These are phyloP conservation scores for Alternaria consortialis DNA, from an alignment of 2,329 filamentous ascomycete genomes.

Conservation along the genomic window DNA sequence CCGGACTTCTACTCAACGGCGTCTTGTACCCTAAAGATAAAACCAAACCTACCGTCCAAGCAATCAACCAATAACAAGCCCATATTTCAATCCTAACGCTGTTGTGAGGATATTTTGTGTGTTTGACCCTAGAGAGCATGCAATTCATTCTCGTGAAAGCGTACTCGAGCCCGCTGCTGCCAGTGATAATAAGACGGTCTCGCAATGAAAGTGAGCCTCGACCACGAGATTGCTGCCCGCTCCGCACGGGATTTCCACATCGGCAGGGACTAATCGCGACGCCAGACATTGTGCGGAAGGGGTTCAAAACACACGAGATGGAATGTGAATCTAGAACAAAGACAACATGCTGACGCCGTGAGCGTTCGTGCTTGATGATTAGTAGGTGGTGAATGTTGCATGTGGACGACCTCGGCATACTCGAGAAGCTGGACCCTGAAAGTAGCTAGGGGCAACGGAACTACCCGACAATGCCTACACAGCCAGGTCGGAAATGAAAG, in stretches of 20 bases:
- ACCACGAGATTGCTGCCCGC: too few species aligned
- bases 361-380: neutral
- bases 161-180: too few species aligned
- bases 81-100: too few species aligned
- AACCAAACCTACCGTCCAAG: neutral
- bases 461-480: neutral
- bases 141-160: too few species aligned
- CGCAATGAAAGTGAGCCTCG: neutral
- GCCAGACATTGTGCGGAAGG: neutral
- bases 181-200: neutral
- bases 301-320: neutral
- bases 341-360: neutral
- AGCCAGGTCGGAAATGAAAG: constrained; percentile 1
- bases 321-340: neutral
- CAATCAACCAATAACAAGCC: too few species aligned
- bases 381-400: neutral
- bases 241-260: neutral
- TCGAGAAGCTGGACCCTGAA: neutral
- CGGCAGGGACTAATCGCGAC: neutral
- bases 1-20: neutral
- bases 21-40: neutral
- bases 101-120: too few species aligned
- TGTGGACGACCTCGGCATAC: neutral
- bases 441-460: neutral
- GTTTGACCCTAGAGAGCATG: too few species aligned